These are phyloP conservation scores for Carpinus fangiana DNA, from an alignment of 306 rosid genomes.

Conservation along the genomic window DNA sequence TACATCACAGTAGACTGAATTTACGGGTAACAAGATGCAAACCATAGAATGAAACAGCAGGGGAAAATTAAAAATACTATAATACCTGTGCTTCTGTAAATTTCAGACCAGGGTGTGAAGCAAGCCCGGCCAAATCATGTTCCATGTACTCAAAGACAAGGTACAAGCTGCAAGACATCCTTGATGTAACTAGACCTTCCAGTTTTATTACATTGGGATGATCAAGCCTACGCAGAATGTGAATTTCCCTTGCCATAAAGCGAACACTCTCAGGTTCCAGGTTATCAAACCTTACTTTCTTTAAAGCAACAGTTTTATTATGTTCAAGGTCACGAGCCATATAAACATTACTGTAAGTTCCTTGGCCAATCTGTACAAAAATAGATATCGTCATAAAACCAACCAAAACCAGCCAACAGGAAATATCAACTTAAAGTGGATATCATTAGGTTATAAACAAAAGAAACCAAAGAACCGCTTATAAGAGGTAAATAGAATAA, in stretches of 20 bases:
- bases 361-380: conserved; percentile 85
- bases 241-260: conserved; percentile 96
- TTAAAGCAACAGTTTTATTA: conserved; percentile 84
- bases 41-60: conserved; percentile 5
- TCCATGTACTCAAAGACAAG: conserved; percentile 98
- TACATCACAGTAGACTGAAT: neutral
- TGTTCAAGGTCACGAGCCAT: conserved; percentile 96
- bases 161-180: conserved; percentile 97
- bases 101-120: conserved; percentile 87
- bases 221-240: conserved; percentile 86
- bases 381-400: conserved; percentile 14
- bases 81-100: conserved; percentile 89
- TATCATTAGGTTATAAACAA: neutral
- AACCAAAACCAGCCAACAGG: conserved; percentile 15
- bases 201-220: conserved; percentile 87
- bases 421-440: conserved; percentile 15
- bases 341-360: conserved; percentile 92
- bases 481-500: neutral
- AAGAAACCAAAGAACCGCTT: conserved; percentile 1
- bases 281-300: conserved; percentile 94
- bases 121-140: conserved; percentile 92
- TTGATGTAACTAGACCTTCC: conserved; percentile 90
- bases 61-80: conserved; percentile 8
- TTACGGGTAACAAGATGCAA: neutral
- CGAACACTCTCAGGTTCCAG: conserved; percentile 96